Evolutionary conservation across 2,329 filamentous ascomycete genomes (phyloP), one percentile per base, ranked within the genome.

Genomic region (Cladophialophora yegresii): DNA sequence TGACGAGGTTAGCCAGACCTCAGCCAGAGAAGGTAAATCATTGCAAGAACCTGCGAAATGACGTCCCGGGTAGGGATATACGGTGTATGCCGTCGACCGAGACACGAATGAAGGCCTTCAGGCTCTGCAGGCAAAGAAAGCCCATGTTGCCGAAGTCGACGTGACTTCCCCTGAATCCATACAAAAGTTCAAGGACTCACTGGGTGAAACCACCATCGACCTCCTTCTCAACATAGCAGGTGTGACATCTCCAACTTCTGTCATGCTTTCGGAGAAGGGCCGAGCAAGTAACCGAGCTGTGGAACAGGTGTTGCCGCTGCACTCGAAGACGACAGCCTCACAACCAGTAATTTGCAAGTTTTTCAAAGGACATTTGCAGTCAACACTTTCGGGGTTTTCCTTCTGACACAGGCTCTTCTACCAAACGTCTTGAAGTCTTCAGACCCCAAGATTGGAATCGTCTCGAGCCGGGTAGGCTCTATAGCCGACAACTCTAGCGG

Each of bases 341-440:
- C 60, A 5, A 66, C 61, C n/a, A 72, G 62, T 51, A 69, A 67
- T 33, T 45, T 65, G 13, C 66, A 70, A 9, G 66, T 65, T 58
- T 67, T 73, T 10, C 69, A 74, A 33, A 71, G 67, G 12, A 75
- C 75, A 22, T 81, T 82, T 67, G 73, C 75, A 13, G 75, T 78
- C 66, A 82, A 82, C 69, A 76, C 79, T 0, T 79, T 79, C 59
- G 79, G 78, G 0, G 78, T 79, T 0, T 71, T 82, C 9, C 72
- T 81, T 3, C 72, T 82, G 0, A 80, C 77, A 0, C 78, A 81
- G 71, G 76, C 79, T 1, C 73, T 81, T 0, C 72, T 81, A 6
- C 77, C 77, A 4, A 80, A 78, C 59, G 64, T 82, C 9, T 69
- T 77, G 26, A 60, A 54, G 26, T 70, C 74, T 0, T 50, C 70